phyloP scores from a whole-genome alignment of 495 filamentous ascomycete species.

The Penicillium odoratum region DNA sequence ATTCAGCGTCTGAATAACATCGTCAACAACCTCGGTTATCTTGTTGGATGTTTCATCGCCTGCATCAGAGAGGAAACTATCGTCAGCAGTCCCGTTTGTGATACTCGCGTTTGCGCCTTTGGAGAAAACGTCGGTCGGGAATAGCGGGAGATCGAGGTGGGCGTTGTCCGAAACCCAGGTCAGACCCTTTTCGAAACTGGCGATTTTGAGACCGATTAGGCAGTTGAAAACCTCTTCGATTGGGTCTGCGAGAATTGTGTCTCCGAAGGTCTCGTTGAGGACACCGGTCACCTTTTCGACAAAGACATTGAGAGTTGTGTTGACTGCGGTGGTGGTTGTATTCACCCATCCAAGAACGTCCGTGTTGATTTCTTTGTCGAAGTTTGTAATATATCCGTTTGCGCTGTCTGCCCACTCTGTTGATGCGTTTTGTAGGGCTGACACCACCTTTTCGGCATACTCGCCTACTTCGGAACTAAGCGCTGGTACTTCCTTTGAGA shows the following conservation, averaged over 20 bases:
- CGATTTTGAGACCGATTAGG: conserved; percentile 72
- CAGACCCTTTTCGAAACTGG: conserved; percentile 74
- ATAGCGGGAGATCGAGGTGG: conserved; percentile 73
- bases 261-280: conserved; percentile 75
- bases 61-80: conserved; percentile 74
- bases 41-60: conserved; percentile 69
- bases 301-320: conserved; percentile 81
- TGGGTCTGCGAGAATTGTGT: conserved; percentile 71
- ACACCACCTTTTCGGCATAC: conserved; percentile 80
- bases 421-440: conserved; percentile 69
- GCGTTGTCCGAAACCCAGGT: conserved; percentile 89
- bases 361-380: conserved; percentile 73
- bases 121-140: conserved; percentile 81
- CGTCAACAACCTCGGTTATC: conserved; percentile 70
- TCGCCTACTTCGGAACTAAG: conserved; percentile 74
- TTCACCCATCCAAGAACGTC: conserved; percentile 89
- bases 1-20: conserved; percentile 63
- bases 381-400: conserved; percentile 67
- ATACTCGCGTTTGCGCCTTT: conserved; percentile 69
- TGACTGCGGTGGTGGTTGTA: conserved; percentile 75
- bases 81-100: conserved; percentile 42
- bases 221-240: conserved; percentile 74
- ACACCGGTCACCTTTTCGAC: conserved; percentile 68
- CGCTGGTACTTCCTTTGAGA: conserved; percentile 74
- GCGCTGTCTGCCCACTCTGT: conserved; percentile 72